Base-by-base conservation (phyloP, 306 rosid species). In the Trichosanthes cucumerina region DNA sequence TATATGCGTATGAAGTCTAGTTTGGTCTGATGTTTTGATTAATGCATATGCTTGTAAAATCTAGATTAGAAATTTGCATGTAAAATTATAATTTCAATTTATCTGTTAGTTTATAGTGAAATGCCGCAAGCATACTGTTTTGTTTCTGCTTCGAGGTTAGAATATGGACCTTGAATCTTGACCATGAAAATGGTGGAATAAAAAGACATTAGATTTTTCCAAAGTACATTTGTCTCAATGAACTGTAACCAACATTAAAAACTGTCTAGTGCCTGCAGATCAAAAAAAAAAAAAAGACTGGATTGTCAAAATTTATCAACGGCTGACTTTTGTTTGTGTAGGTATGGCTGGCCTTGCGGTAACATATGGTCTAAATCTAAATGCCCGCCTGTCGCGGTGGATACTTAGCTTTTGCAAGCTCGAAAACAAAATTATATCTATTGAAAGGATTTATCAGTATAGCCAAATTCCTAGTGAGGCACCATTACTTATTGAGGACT, bases 331-430 rank as follows among this genome's bases (percentile, higher is more conserved):
- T 81, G 76, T 79, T 79, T 79, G 58, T 87, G 36, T 43, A 93
- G 97, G 96, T 84, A 93, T 93, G 98, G 98, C 98, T 26, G 98
- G 98, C 54, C 97, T 93, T 79, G 97, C 96, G 31, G 98, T 93
- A 52, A 93, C 97, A 2, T 92, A 94, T 50, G 97, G 98, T 76
- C 86, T 94, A 80, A 92, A 94, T 84, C 86, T 94, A 79, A 94
- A 92, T 83, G 92, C 87, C 63, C 94, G 96, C 34, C 76, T 94
- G 70, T 94, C 98, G 6, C 88, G 96, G 68, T 94, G 98, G 98
- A 92, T 94, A 82, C 97, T 94, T 69, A 94, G 96, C 87, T 94
- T 94, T 83, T 94, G 98, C 90, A 94, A 94, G 87, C 98, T 94
- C 71, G 98, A 94, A 87, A 94, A 94, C 82, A 92, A 94, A 86